A percentile compares a stretch with the other conserved stretches of the same genome.
Conservation (phyloP, 371 early-diverging fungal genomes). For the Actinomortierella ambigua region DNA sequence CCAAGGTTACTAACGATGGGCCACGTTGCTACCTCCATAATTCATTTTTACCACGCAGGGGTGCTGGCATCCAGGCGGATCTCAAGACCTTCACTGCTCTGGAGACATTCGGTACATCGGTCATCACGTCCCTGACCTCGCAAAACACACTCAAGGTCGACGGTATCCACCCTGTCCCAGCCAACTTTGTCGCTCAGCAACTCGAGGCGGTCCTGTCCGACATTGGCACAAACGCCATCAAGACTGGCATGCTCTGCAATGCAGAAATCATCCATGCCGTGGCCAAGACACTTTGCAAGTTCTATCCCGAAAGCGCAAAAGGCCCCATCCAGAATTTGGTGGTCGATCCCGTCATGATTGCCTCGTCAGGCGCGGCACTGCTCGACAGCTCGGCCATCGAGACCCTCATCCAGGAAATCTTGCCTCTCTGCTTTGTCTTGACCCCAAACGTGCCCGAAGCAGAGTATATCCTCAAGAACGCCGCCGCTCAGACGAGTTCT, state of each 20-base stretch:
- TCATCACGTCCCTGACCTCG: conserved; percentile 79
- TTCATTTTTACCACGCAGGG: conserved; percentile 47
- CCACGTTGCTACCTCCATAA: conserved; percentile 3
- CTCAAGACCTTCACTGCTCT: conserved; percentile 84
- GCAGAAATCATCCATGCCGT: conserved; percentile 66
- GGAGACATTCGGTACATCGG: conserved; percentile 75
- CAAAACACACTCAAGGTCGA: conserved; percentile 85
- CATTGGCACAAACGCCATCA: conserved; percentile 79
- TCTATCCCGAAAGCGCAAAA: conserved; percentile 26
- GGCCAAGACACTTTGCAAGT: conserved; percentile 49
- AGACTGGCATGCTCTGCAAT: conserved; percentile 83
- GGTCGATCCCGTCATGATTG: conserved; percentile 89
- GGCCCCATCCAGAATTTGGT: conserved; percentile 53
- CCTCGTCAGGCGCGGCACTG: conserved; percentile 73
- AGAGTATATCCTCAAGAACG: conserved; percentile 49
- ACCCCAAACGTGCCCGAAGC: conserved; percentile 90
- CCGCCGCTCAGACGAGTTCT: conserved; percentile 25
- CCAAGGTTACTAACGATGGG: too few species aligned
- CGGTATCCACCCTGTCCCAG: conserved; percentile 65
- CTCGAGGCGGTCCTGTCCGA: conserved; percentile 73
- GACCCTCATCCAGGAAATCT: conserved; percentile 53
- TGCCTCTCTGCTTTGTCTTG: conserved; percentile 73
- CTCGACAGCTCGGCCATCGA: conserved; percentile 67
- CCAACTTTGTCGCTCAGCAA: conserved; percentile 74
- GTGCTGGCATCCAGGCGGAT: conserved; percentile 88